Evolutionary conservation across 192 early-diverging fungal species (phyloP).

Genomic region (Coemansia sp.): DNA sequence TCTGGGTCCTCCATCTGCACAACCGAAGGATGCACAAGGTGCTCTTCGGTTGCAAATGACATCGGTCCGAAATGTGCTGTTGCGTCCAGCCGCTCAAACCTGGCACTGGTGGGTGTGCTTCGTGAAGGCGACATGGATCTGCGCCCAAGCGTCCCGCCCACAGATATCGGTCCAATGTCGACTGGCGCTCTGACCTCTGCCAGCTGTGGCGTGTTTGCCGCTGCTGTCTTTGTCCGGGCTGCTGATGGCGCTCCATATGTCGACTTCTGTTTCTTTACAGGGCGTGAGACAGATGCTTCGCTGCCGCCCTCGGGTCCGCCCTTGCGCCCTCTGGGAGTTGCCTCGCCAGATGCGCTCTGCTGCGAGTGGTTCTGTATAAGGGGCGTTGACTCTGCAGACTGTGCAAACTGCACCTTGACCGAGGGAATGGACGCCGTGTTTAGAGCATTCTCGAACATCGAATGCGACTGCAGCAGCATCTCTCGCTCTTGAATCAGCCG

Average conservation of each 20-base stretch:
- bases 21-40: conserved; percentile 33
- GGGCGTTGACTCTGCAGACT: conserved; percentile 24
- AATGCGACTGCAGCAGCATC: conserved; percentile 64
- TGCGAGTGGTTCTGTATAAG: conserved; percentile 7
- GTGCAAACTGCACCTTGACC: conserved; percentile 52
- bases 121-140: conserved; percentile 34
- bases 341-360: background rate
- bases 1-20: conserved; percentile 27
- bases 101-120: conserved; percentile 10
- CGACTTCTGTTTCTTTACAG: conserved; percentile 47
- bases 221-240: conserved; percentile 13
- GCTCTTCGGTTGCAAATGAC: conserved; percentile 47
- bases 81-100: conserved; percentile 21
- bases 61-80: conserved; percentile 30
- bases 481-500: conserved; percentile 79
- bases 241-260: conserved; percentile 17
- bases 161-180: background rate
- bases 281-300: conserved; percentile 11
- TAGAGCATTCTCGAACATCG: conserved; percentile 47
- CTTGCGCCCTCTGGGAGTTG: conserved; percentile 38
- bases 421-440: conserved; percentile 15
- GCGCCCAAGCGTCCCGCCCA: conserved; percentile 11
- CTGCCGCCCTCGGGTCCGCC: conserved; percentile 22
- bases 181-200: conserved; percentile 10
- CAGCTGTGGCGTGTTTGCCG: conserved; percentile 17